Base-by-base conservation (phyloP, 495 filamentous ascomycete genomes). In the Podospora fimiseda region DNA sequence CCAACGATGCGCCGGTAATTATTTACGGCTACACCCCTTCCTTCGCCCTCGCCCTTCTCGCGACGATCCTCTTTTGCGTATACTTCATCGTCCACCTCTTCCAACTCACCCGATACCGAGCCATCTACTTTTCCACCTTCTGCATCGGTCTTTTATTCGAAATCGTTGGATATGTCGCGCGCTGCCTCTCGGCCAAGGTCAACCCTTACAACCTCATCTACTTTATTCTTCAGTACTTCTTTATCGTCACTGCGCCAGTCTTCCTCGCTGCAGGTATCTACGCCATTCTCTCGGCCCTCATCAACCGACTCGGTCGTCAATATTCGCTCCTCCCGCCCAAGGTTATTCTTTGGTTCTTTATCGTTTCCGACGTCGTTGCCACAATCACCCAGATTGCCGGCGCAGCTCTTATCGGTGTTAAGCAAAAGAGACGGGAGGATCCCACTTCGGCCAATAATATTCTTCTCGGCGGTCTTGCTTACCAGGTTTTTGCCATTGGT, bases 191-290 rank as follows among this genome's bases (percentile, higher is more conserved):
- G 24, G 63, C 74, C 24, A 58, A 70, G 40, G 55, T 65, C 20
- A 64, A 75, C 56, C 74, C 76, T 0, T 79, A 80, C 63, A 61
- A 66, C 53, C 62, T 80, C 18, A 69, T 70, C 46, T 78, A 72
- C 63, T 80, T 80, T 50, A 70, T 80, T 23, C 43, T 77, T n/a
- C 76, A 80, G 53, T 80, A 80, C 64, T 81, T 80, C 67, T 77
- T 78, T 67, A 78, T 81, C 53, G 77, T 81, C 48, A 72, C 74
- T 7, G 77, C 78, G 5, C 78, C 78, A 9, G 78, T 81, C 18
- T 77, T 80, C 57, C 66, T 80, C 59, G 62, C 71, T n/a, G 78
- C 77, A 0, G 71, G 66, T 7, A 74, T 81, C 48, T 81, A 81
- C 66, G 75, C 72, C 11, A 60, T 73, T 43, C 62, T 80, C 11